Evolutionary conservation across 1,139 yeast genomes (phyloP).

Genomic region (Zygosaccharomyces sapae): DNA sequence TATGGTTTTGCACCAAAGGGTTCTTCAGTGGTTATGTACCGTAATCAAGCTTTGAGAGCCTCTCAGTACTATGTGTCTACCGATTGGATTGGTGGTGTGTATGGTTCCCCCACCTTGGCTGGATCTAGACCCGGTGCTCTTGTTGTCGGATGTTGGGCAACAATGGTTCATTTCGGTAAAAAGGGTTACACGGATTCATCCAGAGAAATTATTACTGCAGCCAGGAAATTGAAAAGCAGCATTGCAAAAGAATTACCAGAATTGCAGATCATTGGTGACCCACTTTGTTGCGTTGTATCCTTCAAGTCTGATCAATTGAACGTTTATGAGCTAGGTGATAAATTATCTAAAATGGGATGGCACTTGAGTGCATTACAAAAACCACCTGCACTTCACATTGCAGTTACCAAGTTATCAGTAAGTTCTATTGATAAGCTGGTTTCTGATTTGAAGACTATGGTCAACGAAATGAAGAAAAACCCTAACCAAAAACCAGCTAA

Average conservation of each 20-base stretch:
- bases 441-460: constrained; percentile 48
- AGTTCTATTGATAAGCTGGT: constrained; percentile 61
- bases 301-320: constrained; percentile 58
- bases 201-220: constrained; percentile 59
- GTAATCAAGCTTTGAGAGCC: constrained; percentile 59
- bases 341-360: constrained; percentile 71
- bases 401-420: constrained; percentile 70
- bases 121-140: constrained; percentile 97
- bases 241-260: constrained; percentile 48
- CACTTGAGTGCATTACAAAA: constrained; percentile 80
- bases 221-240: constrained; percentile 53
- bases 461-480: constrained; percentile 44
- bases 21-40: constrained; percentile 86
- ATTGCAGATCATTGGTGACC: constrained; percentile 75
- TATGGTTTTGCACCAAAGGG: constrained; percentile 99
- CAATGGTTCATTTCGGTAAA: constrained; percentile 72
- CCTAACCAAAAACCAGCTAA: constrained; percentile 35
- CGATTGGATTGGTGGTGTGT: constrained; percentile 92
- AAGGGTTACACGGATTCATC: constrained; percentile 72
- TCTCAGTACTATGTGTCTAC: constrained; percentile 80
- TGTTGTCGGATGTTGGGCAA: constrained; percentile 97
- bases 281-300: constrained; percentile 74
- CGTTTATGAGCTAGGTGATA: constrained; percentile 74
- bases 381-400: constrained; percentile 89
- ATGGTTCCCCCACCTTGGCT: constrained; percentile 94